Evolutionary conservation across 345 rosid genomes (phyloP).

Genomic region (Acer negundo): DNA sequence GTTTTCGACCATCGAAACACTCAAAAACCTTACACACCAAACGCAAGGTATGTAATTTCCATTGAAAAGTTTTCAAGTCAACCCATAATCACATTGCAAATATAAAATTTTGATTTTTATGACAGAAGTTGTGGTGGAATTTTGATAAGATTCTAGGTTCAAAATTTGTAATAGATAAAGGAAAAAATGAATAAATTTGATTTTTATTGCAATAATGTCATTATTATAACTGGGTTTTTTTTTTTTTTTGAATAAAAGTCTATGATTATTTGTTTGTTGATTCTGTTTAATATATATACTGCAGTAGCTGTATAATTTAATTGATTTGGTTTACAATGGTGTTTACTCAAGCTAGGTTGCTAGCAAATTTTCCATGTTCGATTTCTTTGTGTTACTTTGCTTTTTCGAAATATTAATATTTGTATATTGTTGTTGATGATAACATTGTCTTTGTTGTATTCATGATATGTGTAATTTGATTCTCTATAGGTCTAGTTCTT

Average conservation of each 20-base stretch:
- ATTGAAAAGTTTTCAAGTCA: too few species aligned
- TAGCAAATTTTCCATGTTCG: constrained; percentile 31
- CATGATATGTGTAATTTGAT: background rate
- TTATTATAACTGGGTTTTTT: too few species aligned
- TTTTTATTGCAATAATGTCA: too few species aligned
- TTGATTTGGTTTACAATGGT: background rate
- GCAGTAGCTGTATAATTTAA: background rate
- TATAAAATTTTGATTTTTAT: too few species aligned
- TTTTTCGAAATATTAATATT: too few species aligned
- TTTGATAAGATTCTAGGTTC: too few species aligned
- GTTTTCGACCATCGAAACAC: background rate
- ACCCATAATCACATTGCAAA: too few species aligned
- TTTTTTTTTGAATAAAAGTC: too few species aligned
- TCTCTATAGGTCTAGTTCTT: constrained; percentile 29
- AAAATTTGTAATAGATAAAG: too few species aligned
- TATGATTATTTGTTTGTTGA: too few species aligned
- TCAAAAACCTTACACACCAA: background rate
- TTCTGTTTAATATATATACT: background rate
- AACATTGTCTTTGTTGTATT: background rate
- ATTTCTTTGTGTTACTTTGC: background rate
- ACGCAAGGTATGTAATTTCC: background rate
- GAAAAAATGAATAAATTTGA: too few species aligned
- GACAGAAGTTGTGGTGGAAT: too few species aligned
- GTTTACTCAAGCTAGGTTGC: constrained; percentile 25
- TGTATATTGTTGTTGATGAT: background rate